Evolutionary conservation across 257 asterid genomes (phyloP).

Genomic region (Sherardia arvensis): DNA sequence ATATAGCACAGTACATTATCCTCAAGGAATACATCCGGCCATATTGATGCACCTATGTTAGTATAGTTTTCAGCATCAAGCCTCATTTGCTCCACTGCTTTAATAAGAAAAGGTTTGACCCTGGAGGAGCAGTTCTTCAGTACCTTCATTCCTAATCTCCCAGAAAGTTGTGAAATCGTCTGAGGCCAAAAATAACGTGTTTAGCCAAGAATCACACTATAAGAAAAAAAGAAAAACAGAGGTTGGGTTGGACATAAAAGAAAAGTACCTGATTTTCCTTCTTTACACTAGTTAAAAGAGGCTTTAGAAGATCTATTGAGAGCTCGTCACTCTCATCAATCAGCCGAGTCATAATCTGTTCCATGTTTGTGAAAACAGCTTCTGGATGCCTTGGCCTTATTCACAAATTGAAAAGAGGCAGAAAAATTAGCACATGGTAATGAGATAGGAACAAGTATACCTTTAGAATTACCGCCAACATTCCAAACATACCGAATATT

Average conservation of each 20-base stretch:
- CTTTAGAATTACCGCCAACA: neutral
- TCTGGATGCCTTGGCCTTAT: constrained; percentile 23
- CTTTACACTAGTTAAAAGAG: constrained; percentile 27
- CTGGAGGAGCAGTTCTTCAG: constrained; percentile 22
- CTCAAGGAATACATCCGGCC: constrained; percentile 17
- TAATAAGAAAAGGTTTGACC: constrained; percentile 22
- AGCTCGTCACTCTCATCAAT: constrained; percentile 29
- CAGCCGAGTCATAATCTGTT: constrained; percentile 27
- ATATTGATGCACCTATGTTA: constrained; percentile 21
- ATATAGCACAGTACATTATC: constrained; percentile 12
- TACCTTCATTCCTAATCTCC: constrained; percentile 26
- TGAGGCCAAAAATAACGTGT: constrained; percentile 13
- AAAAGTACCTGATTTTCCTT: constrained; percentile 27
- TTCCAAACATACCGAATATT: constrained; percentile 22
- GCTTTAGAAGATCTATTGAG: constrained; percentile 21
- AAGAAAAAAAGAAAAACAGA: neutral
- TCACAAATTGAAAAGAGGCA: constrained; percentile 3
- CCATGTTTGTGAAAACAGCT: constrained; percentile 28
- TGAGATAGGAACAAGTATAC: neutral
- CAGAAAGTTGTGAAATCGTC: constrained; percentile 23
- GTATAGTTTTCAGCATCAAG: constrained; percentile 13
- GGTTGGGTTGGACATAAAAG: neutral
- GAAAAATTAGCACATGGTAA: neutral
- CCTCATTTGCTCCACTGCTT: constrained; percentile 21
- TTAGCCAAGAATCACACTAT: constrained; percentile 1